Percentiles rank a stretch among this genome's conserved stretches.
These are phyloP conservation scores for Stereocaulon alpinum DNA, from an alignment of 495 filamentous ascomycete species.

Conservation along the genomic window DNA sequence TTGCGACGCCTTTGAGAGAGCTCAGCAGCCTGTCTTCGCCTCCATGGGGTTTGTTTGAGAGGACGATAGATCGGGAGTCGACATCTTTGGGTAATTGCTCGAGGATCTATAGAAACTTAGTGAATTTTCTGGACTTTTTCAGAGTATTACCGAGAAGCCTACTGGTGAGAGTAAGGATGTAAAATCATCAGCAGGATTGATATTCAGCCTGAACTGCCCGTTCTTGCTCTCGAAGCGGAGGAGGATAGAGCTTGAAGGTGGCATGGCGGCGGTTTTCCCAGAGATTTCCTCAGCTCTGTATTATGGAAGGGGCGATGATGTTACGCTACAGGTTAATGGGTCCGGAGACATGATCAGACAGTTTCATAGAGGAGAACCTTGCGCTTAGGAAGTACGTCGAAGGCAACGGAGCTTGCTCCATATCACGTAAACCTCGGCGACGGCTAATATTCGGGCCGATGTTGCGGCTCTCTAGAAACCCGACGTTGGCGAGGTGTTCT, in stretches of 20 bases:
- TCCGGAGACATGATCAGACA: background rate
- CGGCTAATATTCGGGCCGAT: conserved; percentile 10
- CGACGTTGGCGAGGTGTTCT: conserved; percentile 11
- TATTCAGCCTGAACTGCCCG: conserved; percentile 44
- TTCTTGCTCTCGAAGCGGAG: conserved; percentile 47
- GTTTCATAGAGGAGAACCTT: background rate
- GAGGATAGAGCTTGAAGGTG: conserved; percentile 35
- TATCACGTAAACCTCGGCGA: conserved; percentile 1
- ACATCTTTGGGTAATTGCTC: conserved; percentile 58
- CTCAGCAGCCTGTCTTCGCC: conserved; percentile 61
- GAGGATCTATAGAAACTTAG: conserved; percentile 35
- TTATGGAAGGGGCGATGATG: background rate
- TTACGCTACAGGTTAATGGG: background rate
- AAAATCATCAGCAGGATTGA: conserved; percentile 38
- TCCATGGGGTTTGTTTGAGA: conserved; percentile 70
- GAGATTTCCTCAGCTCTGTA: background rate
- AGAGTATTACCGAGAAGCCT: background rate
- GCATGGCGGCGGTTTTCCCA: conserved; percentile 25
- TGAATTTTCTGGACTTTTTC: background rate
- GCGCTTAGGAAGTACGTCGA: conserved; percentile 1
- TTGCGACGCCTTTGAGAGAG: conserved; percentile 53
- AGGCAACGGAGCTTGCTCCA: background rate
- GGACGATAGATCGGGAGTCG: conserved; percentile 60
- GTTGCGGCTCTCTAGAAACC: conserved; percentile 5
- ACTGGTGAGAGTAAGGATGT: conserved; percentile 38